Evolutionary conservation across 2,329 filamentous ascomycete species (phyloP), one percentile per base, ranked within the genome.

Genomic region (Zasmidium cellare): DNA sequence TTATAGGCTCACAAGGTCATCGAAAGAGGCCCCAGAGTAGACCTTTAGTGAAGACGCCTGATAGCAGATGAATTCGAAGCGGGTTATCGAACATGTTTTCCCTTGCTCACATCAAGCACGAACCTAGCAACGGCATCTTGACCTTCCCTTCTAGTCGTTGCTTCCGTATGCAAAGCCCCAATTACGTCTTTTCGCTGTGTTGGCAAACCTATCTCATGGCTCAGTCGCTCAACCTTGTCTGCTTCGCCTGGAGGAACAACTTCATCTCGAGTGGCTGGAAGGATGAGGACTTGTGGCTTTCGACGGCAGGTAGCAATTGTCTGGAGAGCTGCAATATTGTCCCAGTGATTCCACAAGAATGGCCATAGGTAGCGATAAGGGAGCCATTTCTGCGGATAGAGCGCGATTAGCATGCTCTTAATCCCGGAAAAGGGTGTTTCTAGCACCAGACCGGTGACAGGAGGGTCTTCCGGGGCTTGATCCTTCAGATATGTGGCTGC

Each of bases 331-430:
- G 56, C 63, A 22, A 73, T 71, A 48, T 74, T 80, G 61, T 83
- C 78, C 81, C 82, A 84, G 46, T 75, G 75, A 56, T 78, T 92
- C 64, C 88, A 80, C 11, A 92, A 77, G 68, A 92, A 92, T 0
- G 87, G 87, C 79, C 85, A 85, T 0, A 93, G 78, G 69, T 92
- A 86, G 48, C 83, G 82, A 70, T 93, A 93, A 0, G 90, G 90
- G 6, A 92, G 76, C 88, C 89, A 92, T 65, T 84, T 89, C 65
- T 92, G 88, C 1, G 89, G 89, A 68, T 92, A 93, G 2, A 93
- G 72, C 1, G 84, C 85, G 45, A 83, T 76, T 5, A 93, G 77
- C 88, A 93, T 91, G 18, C 82, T 83, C 57, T 82, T 80, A 55
- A 90, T 82, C 46, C 85, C 89, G 0, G 87, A 82, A 61, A 92